Percentiles rank a stretch among this genome's conserved stretches.
Evolutionary conservation across 202 grass and related monocot genomes (phyloP).

Genomic region (Saccharum hybrid): DNA sequence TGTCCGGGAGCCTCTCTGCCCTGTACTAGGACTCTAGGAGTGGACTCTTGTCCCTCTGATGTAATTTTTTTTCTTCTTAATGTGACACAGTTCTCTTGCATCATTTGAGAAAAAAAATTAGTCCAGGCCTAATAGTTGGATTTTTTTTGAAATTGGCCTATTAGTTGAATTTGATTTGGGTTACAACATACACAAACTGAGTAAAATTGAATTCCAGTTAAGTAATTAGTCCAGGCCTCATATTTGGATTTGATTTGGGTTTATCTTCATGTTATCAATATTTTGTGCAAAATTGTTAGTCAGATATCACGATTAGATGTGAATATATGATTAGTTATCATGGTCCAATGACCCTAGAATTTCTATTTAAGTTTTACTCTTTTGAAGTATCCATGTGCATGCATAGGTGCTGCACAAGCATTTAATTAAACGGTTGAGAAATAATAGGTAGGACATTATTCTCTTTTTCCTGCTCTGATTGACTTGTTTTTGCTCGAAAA

Average conservation of each 20-base stretch:
- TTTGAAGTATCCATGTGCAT: slow-evolving; percentile 1
- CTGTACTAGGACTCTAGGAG: background rate
- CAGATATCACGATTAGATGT: background rate
- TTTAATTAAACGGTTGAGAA: background rate
- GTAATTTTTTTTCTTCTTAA: background rate
- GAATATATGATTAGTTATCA: background rate
- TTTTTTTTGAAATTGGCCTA: too few relatives aligned
- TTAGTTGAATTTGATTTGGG: background rate
- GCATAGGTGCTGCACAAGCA: background rate
- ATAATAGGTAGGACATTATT: background rate
- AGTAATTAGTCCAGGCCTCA: background rate
- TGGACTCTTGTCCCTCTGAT: background rate
- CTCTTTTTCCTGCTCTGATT: background rate
- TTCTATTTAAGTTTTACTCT: background rate
- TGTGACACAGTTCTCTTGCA: background rate
- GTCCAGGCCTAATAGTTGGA: background rate
- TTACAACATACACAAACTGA: background rate
- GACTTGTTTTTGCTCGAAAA: background rate
- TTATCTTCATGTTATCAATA: background rate
- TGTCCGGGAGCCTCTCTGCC: background rate
- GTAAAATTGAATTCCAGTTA: slow-evolving; percentile 1
- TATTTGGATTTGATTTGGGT: background rate
- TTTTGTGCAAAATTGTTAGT: background rate
- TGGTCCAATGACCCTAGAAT: background rate
- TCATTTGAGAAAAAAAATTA: background rate